Base-by-base conservation (phyloP, 192 early-diverging fungal genomes). In the Coemansia javaensis region DNA sequence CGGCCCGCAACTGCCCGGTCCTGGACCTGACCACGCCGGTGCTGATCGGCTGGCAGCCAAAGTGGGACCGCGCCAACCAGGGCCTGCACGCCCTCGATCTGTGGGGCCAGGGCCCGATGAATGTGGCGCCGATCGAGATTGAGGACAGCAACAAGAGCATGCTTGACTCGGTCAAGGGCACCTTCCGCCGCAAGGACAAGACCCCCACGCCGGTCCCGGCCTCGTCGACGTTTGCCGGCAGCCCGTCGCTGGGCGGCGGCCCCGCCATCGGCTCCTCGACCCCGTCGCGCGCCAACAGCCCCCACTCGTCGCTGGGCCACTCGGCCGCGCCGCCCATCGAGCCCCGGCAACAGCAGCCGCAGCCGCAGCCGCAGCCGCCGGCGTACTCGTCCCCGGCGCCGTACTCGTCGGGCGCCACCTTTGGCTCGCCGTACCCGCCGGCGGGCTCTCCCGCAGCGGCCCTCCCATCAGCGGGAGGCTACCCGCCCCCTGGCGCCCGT, bases 11-110 rank as follows among this genome's bases (percentile, higher is more conserved):
- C 23, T 75, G 73, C 28, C 79, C 78, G 9, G 75, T 78, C 34
- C 84, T 83, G 61, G 78, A 85, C 30, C 38, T 80, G 16, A 49
- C 65, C 13, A 66, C 50, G 36, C 57, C 66, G 0, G 74, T 64
- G 17, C 25, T 66, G 11, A 48, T 46, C 24, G 63, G 63, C 12
- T 74, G 63, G 63, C 57, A 66, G 50, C 53, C 47, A 11, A 65
- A 66, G 50, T 66, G 63, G 70, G 43, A 27, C 0, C 40, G 42
- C 17, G 62, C 63, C 1, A 44, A 58, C 36, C 45, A 61, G 45
- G 44, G 23, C 24, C 35, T 74, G 42, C 33, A 23, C 12, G 35
- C 53, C 5, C 50, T 74, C 20, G 70, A 74, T 32, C 43, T 74
- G 40, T 66, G 50, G 35, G 63, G 64, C 14, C 39, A 47, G 1